These are phyloP conservation scores for Penicillium sp. DNA, from an alignment of 2,329 filamentous ascomycete genomes.

Conservation along the genomic window DNA sequence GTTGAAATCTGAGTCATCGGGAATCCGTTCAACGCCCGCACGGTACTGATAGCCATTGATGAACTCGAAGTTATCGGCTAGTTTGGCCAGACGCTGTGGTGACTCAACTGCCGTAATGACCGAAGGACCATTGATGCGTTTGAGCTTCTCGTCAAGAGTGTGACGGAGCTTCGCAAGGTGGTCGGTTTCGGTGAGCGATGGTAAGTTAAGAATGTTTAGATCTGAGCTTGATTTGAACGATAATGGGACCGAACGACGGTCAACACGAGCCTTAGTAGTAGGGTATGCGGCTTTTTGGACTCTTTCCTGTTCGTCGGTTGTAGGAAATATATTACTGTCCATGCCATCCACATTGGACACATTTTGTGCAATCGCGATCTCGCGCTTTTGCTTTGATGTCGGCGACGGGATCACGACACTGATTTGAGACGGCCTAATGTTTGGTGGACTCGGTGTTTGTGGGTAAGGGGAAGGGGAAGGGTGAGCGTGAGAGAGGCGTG, in stretches of 20 bases:
- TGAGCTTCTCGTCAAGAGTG: constrained; percentile 9
- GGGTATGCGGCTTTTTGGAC: not conserved
- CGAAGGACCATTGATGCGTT: constrained; percentile 25
- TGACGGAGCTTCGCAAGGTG: not conserved
- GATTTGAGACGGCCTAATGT: not conserved
- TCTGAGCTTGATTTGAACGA: not conserved
- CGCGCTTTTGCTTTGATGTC: not conserved
- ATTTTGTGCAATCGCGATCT: not conserved
- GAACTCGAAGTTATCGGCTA: constrained; percentile 40
- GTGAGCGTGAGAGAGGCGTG: not conserved
- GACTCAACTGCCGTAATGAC: constrained; percentile 24
- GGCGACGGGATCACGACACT: constrained; percentile 7
- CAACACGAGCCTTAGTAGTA: not conserved
- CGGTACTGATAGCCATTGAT: constrained; percentile 37
- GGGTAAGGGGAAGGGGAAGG: not conserved
- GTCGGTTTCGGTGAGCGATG: not conserved
- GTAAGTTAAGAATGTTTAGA: not conserved
- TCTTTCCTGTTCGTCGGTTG: not conserved
- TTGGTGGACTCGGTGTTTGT: not conserved
- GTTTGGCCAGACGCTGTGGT: constrained; percentile 20
- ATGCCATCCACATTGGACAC: not conserved
- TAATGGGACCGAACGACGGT: not conserved
- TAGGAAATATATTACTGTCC: not conserved
- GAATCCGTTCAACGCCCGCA: constrained; percentile 29
- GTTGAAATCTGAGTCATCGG: constrained; percentile 25